Percentiles rank a stretch among this genome's conserved stretches.
Conservation (phyloP, 305 asterid genomes). For the Fraxinus platypoda region DNA sequence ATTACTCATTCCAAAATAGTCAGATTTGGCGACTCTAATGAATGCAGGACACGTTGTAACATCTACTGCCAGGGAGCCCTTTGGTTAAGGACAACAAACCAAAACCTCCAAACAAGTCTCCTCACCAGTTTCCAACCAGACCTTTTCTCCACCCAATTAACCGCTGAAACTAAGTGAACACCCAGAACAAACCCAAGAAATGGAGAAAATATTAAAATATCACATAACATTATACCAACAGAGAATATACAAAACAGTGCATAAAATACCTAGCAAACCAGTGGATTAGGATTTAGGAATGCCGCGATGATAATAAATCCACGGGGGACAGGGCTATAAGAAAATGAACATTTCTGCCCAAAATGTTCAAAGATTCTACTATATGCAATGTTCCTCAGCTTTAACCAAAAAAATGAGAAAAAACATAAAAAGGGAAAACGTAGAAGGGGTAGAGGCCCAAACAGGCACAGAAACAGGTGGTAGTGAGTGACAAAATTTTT, state of each 20-base stretch:
- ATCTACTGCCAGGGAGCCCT: neutral
- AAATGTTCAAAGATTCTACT: neutral
- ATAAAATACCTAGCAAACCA: neutral
- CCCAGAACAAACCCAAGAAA: neutral
- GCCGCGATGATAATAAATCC: neutral
- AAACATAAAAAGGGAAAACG: neutral
- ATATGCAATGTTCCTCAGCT: neutral
- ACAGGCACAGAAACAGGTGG: neutral
- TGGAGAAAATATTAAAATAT: neutral
- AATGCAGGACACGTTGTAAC: neutral
- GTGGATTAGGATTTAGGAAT: neutral
- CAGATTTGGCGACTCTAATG: neutral
- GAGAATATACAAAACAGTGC: neutral
- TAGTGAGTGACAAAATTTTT: neutral
- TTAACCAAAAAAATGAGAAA: neutral
- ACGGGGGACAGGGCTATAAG: neutral
- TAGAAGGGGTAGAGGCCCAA: neutral
- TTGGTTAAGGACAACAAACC: neutral
- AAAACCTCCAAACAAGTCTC: neutral
- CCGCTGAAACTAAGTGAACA: neutral
- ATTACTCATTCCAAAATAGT: too few species aligned
- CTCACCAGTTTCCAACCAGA: neutral
- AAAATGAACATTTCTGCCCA: neutral
- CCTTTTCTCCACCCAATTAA: neutral
- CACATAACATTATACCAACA: neutral